Conservation (phyloP, 176 grass and related monocot genomes). For the Oryza coarctata region DNA sequence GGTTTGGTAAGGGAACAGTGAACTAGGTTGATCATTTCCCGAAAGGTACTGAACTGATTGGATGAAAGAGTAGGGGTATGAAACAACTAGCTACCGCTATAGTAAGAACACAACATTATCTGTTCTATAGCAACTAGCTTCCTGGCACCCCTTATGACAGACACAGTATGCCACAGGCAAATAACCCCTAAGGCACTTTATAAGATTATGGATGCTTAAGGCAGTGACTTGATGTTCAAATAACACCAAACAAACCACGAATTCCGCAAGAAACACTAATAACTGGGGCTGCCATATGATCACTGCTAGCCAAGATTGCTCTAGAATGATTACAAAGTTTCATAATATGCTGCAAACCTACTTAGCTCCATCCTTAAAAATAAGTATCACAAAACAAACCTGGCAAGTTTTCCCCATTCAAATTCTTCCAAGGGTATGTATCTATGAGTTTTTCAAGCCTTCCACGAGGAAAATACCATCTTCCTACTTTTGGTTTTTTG, state of each 20-base stretch:
- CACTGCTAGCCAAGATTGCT: neutral
- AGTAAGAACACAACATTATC: neutral
- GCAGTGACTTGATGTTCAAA: constrained; percentile 2
- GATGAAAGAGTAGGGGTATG: neutral
- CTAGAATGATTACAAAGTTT: neutral
- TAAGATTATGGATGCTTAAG: constrained; percentile 22
- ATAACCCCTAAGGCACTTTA: neutral
- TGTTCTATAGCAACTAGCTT: neutral
- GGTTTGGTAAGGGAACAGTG: neutral
- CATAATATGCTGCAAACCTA: neutral
- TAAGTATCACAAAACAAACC: constrained; percentile 52
- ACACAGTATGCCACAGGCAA: neutral
- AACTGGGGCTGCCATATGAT: neutral
- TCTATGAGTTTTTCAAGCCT: constrained; percentile 79
- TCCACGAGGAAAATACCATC: constrained; percentile 83
- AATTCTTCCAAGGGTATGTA: constrained; percentile 81
- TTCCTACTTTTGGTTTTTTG: constrained; percentile 76
- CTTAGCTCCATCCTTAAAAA: neutral
- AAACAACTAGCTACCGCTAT: neutral
- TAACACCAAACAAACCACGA: constrained; percentile 2
- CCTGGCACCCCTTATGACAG: neutral
- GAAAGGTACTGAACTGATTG: constrained; percentile 13
- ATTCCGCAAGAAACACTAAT: constrained; percentile 14
- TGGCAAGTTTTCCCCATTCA: constrained; percentile 60
- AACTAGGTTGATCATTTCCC: neutral